Evolutionary conservation across 306 rosid genomes (phyloP).

Genomic region (Cajanus cajan): DNA sequence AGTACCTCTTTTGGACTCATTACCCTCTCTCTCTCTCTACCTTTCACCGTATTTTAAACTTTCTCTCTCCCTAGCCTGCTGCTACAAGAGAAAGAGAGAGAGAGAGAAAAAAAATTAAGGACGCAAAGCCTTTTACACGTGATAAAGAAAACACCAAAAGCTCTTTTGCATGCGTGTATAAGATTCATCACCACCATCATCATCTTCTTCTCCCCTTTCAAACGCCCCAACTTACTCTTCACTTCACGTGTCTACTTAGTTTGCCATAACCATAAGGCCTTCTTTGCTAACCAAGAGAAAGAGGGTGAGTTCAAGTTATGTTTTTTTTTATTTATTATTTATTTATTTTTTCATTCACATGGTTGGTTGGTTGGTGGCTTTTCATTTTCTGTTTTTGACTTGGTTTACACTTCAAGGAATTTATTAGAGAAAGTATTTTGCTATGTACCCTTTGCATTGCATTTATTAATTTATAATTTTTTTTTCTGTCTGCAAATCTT

Average conservation of each 20-base stretch:
- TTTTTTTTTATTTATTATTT: not conserved
- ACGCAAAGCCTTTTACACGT: conserved; percentile 41
- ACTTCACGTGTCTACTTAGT: not conserved
- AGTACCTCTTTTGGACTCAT: conserved; percentile 65
- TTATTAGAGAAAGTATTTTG: conserved; percentile 6
- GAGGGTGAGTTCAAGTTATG: conserved; percentile 29
- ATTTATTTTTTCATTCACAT: not conserved
- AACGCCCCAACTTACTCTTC: not conserved
- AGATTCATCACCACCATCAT: conserved; percentile 40
- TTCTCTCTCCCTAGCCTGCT: conserved; percentile 48
- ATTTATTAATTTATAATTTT: not conserved
- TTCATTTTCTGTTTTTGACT: conserved; percentile 26
- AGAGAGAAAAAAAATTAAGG: not conserved
- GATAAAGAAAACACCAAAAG: conserved; percentile 42
- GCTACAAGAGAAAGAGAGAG: conserved; percentile 2
- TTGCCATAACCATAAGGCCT: not conserved
- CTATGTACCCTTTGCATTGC: conserved; percentile 2
- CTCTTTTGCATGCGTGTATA: conserved; percentile 49
- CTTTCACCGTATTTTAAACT: not conserved
- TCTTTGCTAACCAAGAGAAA: not conserved
- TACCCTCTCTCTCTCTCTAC: conserved; percentile 4
- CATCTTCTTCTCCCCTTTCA: not conserved
- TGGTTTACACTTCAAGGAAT: conserved; percentile 30
- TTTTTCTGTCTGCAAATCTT: conserved; percentile 8
- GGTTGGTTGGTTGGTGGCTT: conserved; percentile 19